Evolutionary conservation across 257 asterid genomes (phyloP).

Genomic region (Lycium barbarum): DNA sequence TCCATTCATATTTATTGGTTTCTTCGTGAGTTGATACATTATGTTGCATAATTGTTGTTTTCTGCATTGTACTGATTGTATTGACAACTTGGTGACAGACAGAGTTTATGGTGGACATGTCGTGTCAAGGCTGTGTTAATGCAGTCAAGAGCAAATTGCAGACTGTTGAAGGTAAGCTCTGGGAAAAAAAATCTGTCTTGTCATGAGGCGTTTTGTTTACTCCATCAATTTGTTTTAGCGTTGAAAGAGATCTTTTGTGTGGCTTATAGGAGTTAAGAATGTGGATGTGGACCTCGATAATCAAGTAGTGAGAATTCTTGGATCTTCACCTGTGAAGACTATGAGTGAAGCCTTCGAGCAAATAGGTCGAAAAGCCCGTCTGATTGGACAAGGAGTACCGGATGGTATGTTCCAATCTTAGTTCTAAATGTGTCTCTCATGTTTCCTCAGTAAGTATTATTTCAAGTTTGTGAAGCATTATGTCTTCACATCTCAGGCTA

Average conservation of each 20-base stretch:
- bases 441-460: not conserved
- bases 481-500: not conserved
- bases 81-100: constrained; percentile 57
- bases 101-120: constrained; percentile 95
- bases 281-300: constrained; percentile 81
- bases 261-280: constrained; percentile 72
- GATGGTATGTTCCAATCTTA: constrained; percentile 57
- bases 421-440: not conserved
- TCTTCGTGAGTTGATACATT: constrained; percentile 20
- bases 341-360: constrained; percentile 92
- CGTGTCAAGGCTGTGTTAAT: constrained; percentile 87
- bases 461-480: not conserved
- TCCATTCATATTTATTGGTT: not conserved
- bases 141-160: constrained; percentile 79
- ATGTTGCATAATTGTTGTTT: not conserved
- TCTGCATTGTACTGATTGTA: constrained; percentile 1
- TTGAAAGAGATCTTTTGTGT: constrained; percentile 7
- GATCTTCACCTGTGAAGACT: constrained; percentile 76
- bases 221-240: not conserved
- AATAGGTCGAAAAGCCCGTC: constrained; percentile 87
- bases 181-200: not conserved
- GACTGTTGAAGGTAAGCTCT: constrained; percentile 73
- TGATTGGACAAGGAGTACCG: constrained; percentile 92
- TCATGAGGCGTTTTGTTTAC: not conserved
- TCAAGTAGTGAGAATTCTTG: constrained; percentile 92